Conservation (phyloP, 441 rosid species). For the Gossypium davidsonii region DNA sequence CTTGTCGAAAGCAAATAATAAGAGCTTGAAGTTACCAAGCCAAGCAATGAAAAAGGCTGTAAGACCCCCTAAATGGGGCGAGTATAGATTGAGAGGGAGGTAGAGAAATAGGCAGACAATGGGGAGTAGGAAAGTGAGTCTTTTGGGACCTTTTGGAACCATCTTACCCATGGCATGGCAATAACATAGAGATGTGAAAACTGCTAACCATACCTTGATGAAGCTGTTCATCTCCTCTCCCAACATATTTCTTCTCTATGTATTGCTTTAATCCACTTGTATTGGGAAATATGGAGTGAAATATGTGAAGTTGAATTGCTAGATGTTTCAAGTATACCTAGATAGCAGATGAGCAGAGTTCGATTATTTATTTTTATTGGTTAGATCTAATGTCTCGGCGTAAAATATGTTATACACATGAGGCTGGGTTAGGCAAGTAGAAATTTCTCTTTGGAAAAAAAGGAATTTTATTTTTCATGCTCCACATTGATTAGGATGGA, state of each 20-base stretch:
- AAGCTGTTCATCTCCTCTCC: conserved; percentile 20
- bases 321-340: no score
- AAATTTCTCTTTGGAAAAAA: no score
- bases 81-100: conserved; percentile 26
- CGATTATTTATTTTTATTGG: no score
- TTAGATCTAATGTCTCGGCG: no score
- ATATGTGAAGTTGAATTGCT: no score
- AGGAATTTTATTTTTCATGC: no score
- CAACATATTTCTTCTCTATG: neutral
- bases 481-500: no score
- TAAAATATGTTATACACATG: no score
- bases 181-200: conserved; percentile 24
- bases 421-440: no score
- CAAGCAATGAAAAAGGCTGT: conserved; percentile 34
- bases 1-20: conserved; percentile 32
- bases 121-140: conserved; percentile 24
- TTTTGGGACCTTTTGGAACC: conserved; percentile 20
- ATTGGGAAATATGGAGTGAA: neutral
- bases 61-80: conserved; percentile 21
- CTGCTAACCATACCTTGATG: conserved; percentile 25
- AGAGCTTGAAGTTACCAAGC: conserved; percentile 48
- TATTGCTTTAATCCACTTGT: neutral
- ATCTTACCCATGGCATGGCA: conserved; percentile 18
- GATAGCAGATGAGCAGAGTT: no score
- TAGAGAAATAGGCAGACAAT: conserved; percentile 22